Evolutionary conservation across 139 green algal species (phyloP).

Genomic region (Bryopsis sp.): DNA sequence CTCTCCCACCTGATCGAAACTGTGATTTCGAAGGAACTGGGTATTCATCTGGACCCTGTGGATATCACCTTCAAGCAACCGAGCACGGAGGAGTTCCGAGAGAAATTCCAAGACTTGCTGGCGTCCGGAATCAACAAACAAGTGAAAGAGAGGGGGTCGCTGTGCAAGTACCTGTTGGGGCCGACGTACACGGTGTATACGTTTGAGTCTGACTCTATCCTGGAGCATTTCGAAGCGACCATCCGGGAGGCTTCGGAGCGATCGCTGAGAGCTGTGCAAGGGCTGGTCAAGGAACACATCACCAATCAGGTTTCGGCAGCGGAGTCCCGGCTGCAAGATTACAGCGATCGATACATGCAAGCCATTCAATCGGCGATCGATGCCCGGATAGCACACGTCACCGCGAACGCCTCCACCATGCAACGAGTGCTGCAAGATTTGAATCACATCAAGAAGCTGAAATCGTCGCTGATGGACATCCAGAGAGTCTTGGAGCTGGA

Average conservation of each 20-base stretch:
- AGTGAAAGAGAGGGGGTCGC: not conserved
- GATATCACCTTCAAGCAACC: slow-evolving; percentile 10
- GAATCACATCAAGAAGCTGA: slow-evolving; percentile 8
- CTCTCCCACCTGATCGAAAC: slow-evolving; percentile 7
- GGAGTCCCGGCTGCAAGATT: not conserved
- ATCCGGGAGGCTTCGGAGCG: slow-evolving; percentile 3
- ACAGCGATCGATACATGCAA: not conserved
- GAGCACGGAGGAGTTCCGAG: not conserved
- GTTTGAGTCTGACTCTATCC: slow-evolving; percentile 6
- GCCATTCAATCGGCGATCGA: slow-evolving; percentile 9
- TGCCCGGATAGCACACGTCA: not conserved
- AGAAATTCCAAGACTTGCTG: not conserved
- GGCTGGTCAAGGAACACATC: not conserved
- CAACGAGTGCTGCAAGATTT: slow-evolving; percentile 14
- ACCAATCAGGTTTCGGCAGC: slow-evolving; percentile 5
- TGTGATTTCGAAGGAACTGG: slow-evolving; percentile 1
- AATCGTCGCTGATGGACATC: too few species aligned
- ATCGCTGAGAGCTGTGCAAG: not conserved
- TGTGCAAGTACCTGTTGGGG: slow-evolving; percentile 5
- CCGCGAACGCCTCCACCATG: not conserved
- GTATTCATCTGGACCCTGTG: slow-evolving; percentile 2
- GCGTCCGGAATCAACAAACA: not conserved
- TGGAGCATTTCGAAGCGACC: slow-evolving; percentile 3
- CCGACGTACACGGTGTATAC: not conserved
- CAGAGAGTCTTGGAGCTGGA: too few species aligned